Conservation (phyloP, 208 protist species). For the Perkinsela sp. region DNA sequence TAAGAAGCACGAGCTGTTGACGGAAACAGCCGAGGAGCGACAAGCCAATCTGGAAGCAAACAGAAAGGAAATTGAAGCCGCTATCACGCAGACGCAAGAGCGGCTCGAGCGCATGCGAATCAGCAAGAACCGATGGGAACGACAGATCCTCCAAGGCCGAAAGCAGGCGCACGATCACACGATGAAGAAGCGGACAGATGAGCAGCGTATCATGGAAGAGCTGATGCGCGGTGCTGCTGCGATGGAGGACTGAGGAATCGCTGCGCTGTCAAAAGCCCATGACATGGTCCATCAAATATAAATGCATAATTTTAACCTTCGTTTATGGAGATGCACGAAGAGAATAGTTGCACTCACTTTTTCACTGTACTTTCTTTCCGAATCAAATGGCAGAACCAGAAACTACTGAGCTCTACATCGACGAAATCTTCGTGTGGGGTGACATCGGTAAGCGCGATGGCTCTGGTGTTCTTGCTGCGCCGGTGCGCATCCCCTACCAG, state of each 20-base stretch:
- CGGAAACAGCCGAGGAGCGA: not conserved
- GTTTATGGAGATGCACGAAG: no score
- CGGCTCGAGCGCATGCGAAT: not conserved
- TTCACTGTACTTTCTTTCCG: no score
- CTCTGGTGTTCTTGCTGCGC: not conserved
- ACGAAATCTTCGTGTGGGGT: not conserved
- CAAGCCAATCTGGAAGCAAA: not conserved
- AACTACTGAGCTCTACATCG: no score
- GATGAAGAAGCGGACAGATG: not conserved
- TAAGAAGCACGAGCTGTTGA: not conserved
- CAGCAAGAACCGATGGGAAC: not conserved
- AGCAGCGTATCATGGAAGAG: not conserved
- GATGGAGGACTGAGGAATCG: no score
- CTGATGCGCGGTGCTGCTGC: not conserved
- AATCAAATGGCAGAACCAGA: no score
- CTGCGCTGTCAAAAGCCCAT: no score
- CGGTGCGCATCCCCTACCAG: not conserved
- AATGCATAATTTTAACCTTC: no score
- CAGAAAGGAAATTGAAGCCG: not conserved
- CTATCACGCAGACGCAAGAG: not conserved
- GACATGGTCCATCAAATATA: no score
- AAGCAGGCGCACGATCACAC: not conserved
- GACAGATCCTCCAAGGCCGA: not conserved
- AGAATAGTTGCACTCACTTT: no score
- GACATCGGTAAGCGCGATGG: not conserved